Percentiles rank a stretch among this genome's conserved stretches.
phyloP scores from a whole-genome alignment of 176 grass and related monocot species.

The Zizania latifolia region DNA sequence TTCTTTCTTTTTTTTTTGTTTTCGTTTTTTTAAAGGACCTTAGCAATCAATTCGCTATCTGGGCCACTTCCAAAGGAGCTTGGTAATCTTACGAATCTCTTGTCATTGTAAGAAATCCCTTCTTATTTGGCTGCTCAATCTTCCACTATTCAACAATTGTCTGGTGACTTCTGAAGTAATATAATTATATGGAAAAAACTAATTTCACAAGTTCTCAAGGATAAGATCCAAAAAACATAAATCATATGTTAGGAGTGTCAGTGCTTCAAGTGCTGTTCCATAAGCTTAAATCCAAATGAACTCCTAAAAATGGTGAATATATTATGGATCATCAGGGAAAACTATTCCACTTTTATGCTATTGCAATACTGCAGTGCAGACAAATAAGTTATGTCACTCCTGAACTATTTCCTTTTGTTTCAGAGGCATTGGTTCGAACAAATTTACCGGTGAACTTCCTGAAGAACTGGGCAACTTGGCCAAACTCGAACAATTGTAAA shows the following conservation, averaged over 20 bases:
- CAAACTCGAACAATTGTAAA: slow-evolving; percentile 36
- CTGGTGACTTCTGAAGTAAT: neutral
- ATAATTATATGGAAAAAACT: neutral
- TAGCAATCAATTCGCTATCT: neutral
- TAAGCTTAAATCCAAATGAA: neutral
- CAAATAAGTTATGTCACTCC: neutral
- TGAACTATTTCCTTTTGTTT: neutral
- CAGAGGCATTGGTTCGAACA: slow-evolving; percentile 36
- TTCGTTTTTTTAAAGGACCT: neutral
- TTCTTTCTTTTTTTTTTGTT: neutral
- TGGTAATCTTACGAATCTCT: neutral
- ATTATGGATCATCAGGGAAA: too few species aligned
- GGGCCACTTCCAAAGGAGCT: neutral
- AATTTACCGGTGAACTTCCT: slow-evolving; percentile 50
- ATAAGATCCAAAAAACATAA: neutral
- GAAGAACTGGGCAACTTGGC: slow-evolving; percentile 42
- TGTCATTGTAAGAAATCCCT: neutral
- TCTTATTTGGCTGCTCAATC: neutral
- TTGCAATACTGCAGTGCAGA: neutral
- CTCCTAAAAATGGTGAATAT: neutral
- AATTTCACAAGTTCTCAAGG: neutral
- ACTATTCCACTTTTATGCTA: neutral
- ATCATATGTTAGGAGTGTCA: neutral
- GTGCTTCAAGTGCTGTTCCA: neutral
- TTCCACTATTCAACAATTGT: neutral